Evolutionary conservation across 192 early-diverging fungal species (phyloP).

Genomic region (Umbelopsis vinacea): DNA sequence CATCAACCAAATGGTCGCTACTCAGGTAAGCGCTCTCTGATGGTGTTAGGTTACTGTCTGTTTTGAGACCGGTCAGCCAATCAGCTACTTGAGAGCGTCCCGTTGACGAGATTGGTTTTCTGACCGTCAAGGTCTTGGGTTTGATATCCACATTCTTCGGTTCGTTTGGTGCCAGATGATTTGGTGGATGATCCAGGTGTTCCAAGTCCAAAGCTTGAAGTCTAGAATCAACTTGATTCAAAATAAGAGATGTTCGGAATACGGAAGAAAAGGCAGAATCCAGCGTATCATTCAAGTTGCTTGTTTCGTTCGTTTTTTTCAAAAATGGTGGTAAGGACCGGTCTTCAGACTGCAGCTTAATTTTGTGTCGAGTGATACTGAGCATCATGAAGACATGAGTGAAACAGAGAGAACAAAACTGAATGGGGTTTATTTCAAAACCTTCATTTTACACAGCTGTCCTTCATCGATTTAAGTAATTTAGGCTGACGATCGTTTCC

Average conservation of each 20-base stretch:
- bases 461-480: not conserved
- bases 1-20: not conserved
- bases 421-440: not conserved
- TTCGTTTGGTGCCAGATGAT: not conserved
- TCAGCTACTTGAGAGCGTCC: not conserved
- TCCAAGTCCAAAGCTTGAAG: not conserved
- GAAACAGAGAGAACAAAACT: not conserved
- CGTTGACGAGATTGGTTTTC: not conserved
- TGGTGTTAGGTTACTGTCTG: not conserved
- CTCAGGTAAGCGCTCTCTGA: not conserved
- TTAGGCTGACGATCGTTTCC: not conserved
- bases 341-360: not conserved
- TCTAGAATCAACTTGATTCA: constrained; percentile 12
- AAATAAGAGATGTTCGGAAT: constrained; percentile 3
- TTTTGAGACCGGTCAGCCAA: not conserved
- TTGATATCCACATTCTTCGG: not conserved
- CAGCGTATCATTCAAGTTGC: not conserved
- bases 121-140: not conserved
- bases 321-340: not conserved
- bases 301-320: not conserved
- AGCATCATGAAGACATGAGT: constrained; percentile 19
- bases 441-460: not conserved
- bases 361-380: not conserved
- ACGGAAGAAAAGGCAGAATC: not conserved
- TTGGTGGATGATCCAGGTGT: not conserved